Evolutionary conservation across 352 stramenopile species (phyloP).

Genomic region (Pythium folliculosum): DNA sequence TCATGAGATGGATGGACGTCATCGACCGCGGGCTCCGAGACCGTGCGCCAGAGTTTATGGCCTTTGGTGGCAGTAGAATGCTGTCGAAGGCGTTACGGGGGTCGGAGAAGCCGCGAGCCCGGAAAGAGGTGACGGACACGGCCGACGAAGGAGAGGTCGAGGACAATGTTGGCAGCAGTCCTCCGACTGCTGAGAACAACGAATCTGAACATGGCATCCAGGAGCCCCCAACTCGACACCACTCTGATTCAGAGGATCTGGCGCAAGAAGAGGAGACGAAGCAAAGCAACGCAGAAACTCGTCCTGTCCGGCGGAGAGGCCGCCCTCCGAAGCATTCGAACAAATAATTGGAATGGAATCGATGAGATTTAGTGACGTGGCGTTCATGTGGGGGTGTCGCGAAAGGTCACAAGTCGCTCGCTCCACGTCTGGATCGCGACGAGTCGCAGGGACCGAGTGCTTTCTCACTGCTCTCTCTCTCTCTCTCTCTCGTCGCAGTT

Average conservation of each 20-base stretch:
- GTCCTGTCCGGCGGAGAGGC: neutral
- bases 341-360: neutral
- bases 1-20: slow-evolving; percentile 31
- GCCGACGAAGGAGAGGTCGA: neutral
- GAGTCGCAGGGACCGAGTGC: too few relatives aligned
- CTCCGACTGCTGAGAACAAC: neutral
- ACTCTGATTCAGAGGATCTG: too few relatives aligned
- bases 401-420: slow-evolving; percentile 1
- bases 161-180: neutral
- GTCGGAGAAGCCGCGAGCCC: neutral
- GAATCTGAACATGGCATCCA: neutral
- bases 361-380: slow-evolving; percentile 3
- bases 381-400: neutral
- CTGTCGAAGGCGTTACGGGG: neutral
- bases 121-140: neutral
- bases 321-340: neutral
- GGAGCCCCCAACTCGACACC: too few relatives aligned
- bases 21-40: slow-evolving; percentile 22
- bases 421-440: neutral
- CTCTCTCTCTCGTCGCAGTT: neutral
- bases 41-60: slow-evolving; percentile 2
- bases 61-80: neutral
- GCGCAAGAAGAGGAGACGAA: neutral
- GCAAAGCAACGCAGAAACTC: neutral
- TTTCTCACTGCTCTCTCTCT: neutral